Evolutionary conservation across 345 rosid species (phyloP).

Genomic region (Syzygium aqueum): DNA sequence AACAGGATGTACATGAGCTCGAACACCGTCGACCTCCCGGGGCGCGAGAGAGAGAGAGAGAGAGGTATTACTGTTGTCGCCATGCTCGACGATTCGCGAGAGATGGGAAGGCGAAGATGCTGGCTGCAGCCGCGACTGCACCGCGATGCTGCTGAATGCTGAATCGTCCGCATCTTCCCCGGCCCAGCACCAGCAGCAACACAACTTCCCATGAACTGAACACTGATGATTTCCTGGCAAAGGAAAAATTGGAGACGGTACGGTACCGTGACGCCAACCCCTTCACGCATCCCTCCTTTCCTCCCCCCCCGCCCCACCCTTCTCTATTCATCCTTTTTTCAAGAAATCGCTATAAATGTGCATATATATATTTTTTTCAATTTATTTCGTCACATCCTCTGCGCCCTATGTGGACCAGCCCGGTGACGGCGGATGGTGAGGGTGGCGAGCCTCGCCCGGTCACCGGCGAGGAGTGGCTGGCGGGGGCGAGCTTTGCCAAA

Average conservation of each 20-base stretch:
- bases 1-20: neutral
- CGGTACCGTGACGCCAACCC: neutral
- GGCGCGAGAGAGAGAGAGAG: neutral
- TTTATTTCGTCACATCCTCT: neutral
- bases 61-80: neutral
- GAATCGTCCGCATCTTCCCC: neutral
- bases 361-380: neutral
- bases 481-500: no score
- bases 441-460: no score
- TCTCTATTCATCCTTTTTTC: rapidly evolving
- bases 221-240: no score
- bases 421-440: no score
- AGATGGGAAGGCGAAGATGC: neutral
- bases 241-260: no score
- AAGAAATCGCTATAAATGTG: neutral
- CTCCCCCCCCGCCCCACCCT: no score
- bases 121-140: no score
- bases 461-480: no score
- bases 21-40: neutral
- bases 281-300: neutral
- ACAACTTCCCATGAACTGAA: no score
- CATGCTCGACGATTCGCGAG: neutral
- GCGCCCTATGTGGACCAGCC: neutral
- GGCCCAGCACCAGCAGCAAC: neutral
- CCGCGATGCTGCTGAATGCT: neutral